Evolutionary conservation across 495 filamentous ascomycete genomes (phyloP), one percentile per base, ranked within the genome.

Genomic region (Neurospora terricola): DNA sequence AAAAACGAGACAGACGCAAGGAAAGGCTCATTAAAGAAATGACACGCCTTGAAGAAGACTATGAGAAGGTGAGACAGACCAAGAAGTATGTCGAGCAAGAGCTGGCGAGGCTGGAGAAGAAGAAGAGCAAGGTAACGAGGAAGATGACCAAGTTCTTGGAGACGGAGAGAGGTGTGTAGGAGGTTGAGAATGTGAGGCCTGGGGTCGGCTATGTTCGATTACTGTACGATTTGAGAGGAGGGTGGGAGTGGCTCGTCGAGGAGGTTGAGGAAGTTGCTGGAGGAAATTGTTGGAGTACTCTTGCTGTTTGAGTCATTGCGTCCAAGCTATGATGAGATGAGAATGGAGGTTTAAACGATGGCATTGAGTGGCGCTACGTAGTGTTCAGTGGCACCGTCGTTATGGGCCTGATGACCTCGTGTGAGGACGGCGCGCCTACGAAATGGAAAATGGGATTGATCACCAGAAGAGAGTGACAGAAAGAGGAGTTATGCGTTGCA

Each of bases 241-340:
- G 11, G 0, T 6, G 5, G 4, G 48, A 27, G 2, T n/a, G 4
- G 1, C 5, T 1, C 42, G 3, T 21, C 1, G 42, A 45, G 18
- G 18, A 21, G 0, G 42, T 45, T 2, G 11, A 54, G 2, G 1
- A 6, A 14, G 2, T 2, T 14, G 2, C 2, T 12, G 21, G 5
- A 12, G 10, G 21, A 6, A 14, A 5, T 2, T 11, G n/a, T 0
- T 21, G 4, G 16, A 54, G 45, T 54, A 27, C 0, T 10, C 2
- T 23, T 23, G 40, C 2, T 43, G 5, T 27, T 54, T 1, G 21
- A 12, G 45, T 54, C 0, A 27, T 27, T 45, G 6, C 2, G 43
- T 45, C 42, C 2, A 4, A 4, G 7, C 8, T 21, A 45, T 0
- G 2, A 45, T 7, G 42, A 45, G 6, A 45, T 7, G 18, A 9